A percentile compares a stretch with the other conserved stretches of the same genome.
phyloP scores from a whole-genome alignment of 305 asterid species.

The Fraxinus sp. region DNA sequence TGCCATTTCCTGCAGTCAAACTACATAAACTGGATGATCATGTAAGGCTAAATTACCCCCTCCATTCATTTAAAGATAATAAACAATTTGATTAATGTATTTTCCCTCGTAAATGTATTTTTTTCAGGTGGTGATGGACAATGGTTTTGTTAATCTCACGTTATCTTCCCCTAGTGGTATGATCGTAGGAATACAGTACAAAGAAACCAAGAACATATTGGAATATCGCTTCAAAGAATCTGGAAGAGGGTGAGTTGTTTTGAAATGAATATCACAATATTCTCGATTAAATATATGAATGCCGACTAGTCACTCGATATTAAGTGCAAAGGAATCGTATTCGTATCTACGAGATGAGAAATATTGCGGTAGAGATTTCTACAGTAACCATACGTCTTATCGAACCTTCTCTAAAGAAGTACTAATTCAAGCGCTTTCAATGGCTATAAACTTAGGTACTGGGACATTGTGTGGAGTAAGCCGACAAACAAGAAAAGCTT shows the following conservation, averaged over 20 bases:
- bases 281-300: background rate
- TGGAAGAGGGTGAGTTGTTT: slow-evolving; percentile 20
- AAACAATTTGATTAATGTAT: background rate
- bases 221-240: slow-evolving; percentile 12
- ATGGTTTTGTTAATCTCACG: slow-evolving; percentile 16
- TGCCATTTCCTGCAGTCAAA: background rate
- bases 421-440: background rate
- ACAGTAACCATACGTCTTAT: background rate
- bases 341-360: background rate
- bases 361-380: background rate
- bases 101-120: background rate
- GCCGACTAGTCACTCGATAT: background rate
- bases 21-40: background rate
- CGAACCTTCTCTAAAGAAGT: background rate
- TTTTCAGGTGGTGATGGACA: slow-evolving; percentile 22
- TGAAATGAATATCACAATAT: background rate
- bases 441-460: slow-evolving; percentile 17
- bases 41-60: background rate
- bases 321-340: background rate
- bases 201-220: slow-evolving; percentile 13
- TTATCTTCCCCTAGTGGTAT: slow-evolving; percentile 14
- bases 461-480: slow-evolving; percentile 35
- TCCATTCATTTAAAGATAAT: background rate
- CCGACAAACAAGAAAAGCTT: background rate
- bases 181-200: slow-evolving; percentile 12